Evolutionary conservation across 1,139 yeast species (phyloP), one percentile per base, ranked within the genome.

Genomic region (Pichia sp.): DNA sequence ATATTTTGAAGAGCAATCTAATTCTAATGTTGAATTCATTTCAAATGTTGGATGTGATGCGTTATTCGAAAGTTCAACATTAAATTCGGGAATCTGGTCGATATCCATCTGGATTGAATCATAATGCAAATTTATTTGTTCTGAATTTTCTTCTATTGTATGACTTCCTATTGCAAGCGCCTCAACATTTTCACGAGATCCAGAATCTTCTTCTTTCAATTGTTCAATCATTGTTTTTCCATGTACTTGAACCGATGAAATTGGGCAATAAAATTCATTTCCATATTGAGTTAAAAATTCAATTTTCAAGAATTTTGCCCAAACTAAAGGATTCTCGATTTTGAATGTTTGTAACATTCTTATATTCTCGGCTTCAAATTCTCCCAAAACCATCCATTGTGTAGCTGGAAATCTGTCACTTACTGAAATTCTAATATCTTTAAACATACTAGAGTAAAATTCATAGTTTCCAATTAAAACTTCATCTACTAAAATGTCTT

Each of bases 181-280:
- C n/a, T n/a, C n/a, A n/a, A n/a, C n/a, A n/a, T n/a, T n/a, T n/a
- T n/a, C n/a, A n/a, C n/a, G n/a, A n/a, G n/a, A n/a, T 24, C 26
- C 39, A 16, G 25, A 20, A 27, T 53, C 52, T 39, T 60, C 63
- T n/a, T 60, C 62, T 53, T 79, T 85, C 58, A 84, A 85, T 56
- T 90, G 96, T 54, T 90, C 97, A 78, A 90, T 85, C 97, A 90
- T 90, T 0, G 97, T 90, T 52, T 87, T 86, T 3, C 97, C 97
- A 61, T 87, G 92, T 5, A 87, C 96, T 54, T 94, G 70, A 2
- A 89, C 71, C n/a, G 89, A 63, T 0, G 96, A 83, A 6, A 90
- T 70, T 0, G 97, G 97, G 60, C 97, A 90, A 60, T 89, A 90
- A 59, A 79, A 89, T 60, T 90, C 97, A 55, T 78, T 73, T 1